A percentile compares a stretch with the other conserved stretches of the same genome.
These are phyloP conservation scores for Solidago caesia DNA, from an alignment of 129 eudicot genomes.

Conservation along the genomic window DNA sequence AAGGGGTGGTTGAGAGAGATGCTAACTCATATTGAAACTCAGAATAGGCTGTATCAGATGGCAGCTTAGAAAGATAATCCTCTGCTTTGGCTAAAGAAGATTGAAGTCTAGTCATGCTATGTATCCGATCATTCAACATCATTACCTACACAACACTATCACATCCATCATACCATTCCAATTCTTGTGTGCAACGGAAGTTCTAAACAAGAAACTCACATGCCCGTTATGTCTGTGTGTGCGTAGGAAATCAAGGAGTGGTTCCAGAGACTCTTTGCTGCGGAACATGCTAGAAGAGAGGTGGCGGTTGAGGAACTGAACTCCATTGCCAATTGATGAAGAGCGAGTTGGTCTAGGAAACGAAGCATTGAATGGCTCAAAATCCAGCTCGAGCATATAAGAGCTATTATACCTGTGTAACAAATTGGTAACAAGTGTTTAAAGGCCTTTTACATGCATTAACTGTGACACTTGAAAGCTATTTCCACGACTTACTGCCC, in stretches of 20 bases:
- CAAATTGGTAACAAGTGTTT: slow-evolving; percentile 6
- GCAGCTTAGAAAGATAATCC: slow-evolving; percentile 73
- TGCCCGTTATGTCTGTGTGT: slow-evolving; percentile 79
- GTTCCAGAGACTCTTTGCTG: slow-evolving; percentile 87
- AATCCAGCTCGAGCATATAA: slow-evolving; percentile 80
- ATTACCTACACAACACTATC: slow-evolving; percentile 44
- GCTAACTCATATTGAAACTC: slow-evolving; percentile 77
- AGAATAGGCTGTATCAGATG: slow-evolving; percentile 71
- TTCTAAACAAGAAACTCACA: slow-evolving; percentile 46
- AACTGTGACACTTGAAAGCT: not conserved
- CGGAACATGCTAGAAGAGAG: slow-evolving; percentile 95
- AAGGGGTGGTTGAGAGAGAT: slow-evolving; percentile 12
- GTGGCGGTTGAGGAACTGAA: slow-evolving; percentile 93
- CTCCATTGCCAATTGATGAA: slow-evolving; percentile 91
- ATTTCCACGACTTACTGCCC: slow-evolving; percentile 54
- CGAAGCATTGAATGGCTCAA: slow-evolving; percentile 92
- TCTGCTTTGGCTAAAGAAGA: slow-evolving; percentile 79
- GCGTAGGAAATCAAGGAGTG: slow-evolving; percentile 80
- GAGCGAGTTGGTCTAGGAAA: slow-evolving; percentile 89
- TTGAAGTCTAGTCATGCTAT: slow-evolving; percentile 61
- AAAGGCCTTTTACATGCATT: not conserved
- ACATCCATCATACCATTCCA: not conserved
- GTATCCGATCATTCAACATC: slow-evolving; percentile 95
- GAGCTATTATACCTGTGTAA: slow-evolving; percentile 53
- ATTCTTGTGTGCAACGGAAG: not conserved